phyloP scores from a whole-genome alignment of 2,329 filamentous ascomycete species.

The Cercospora canescens region DNA sequence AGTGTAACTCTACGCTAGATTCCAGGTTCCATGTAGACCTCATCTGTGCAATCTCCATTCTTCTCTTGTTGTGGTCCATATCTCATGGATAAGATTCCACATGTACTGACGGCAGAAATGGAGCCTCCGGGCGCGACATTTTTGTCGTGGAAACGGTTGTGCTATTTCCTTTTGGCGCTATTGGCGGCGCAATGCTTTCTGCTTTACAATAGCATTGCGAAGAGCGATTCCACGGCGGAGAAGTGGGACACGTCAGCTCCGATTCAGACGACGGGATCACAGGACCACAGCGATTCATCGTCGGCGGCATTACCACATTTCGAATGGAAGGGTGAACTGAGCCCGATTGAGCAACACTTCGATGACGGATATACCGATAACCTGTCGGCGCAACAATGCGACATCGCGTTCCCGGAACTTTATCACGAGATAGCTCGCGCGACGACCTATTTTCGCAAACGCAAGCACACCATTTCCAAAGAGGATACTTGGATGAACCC shows the following conservation, averaged over 20 bases:
- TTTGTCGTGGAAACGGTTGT: not conserved
- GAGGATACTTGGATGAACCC: slow-evolving; percentile 20
- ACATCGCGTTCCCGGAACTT: slow-evolving; percentile 29
- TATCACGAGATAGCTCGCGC: slow-evolving; percentile 33
- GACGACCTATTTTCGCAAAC: slow-evolving; percentile 23
- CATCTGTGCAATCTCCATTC: not conserved
- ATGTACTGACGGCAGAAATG: not conserved
- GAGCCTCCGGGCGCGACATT: not conserved
- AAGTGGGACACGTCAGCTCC: not conserved
- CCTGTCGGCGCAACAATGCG: slow-evolving; percentile 24
- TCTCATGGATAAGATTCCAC: not conserved
- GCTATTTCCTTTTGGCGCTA: not conserved
- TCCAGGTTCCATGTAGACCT: not conserved
- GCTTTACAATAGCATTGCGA: not conserved
- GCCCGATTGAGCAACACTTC: not conserved
- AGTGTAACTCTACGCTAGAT: not conserved
- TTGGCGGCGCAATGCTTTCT: not conserved
- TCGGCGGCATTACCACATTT: not conserved
- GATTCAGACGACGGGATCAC: not conserved
- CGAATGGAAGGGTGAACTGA: not conserved
- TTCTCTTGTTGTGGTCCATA: not conserved
- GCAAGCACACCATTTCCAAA: slow-evolving; percentile 20
- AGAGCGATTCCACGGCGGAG: not conserved
- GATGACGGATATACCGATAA: slow-evolving; percentile 1
- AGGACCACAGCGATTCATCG: not conserved